Conservation (phyloP, 1,284 basidiomycete species). For the Meira miltonrushii region DNA sequence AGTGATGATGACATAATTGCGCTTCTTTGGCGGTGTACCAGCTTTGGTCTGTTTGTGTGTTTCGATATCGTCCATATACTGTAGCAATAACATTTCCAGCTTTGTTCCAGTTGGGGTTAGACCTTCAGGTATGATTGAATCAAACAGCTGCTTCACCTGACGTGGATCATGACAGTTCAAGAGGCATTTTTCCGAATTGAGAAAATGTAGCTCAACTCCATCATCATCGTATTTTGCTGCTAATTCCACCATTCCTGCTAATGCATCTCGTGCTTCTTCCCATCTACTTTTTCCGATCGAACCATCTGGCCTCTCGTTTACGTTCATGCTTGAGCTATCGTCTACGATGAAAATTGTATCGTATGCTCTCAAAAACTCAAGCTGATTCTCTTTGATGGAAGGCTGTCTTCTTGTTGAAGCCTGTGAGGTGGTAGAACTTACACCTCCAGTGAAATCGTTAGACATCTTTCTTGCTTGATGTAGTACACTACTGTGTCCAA, state of each 20-base stretch:
- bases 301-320: conserved; percentile 21
- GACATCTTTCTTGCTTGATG: conserved; percentile 12
- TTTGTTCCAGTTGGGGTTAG: conserved; percentile 30
- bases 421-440: too few relatives aligned
- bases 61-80: conserved; percentile 29
- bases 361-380: conserved; percentile 16
- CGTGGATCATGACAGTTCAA: conserved; percentile 17
- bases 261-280: conserved; percentile 29
- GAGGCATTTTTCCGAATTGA: conserved; percentile 21
- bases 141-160: conserved; percentile 20
- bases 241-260: conserved; percentile 29
- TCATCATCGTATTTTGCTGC: conserved; percentile 29
- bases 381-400: conserved; percentile 13
- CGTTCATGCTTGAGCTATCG: conserved; percentile 30
- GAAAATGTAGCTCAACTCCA: conserved; percentile 36
- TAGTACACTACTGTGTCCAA: conserved; percentile 11
- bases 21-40: conserved; percentile 15
- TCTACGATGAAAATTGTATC: conserved; percentile 37
- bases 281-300: conserved; percentile 19
- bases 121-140: conserved; percentile 25
- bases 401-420: background rate
- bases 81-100: conserved; percentile 28
- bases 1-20: conserved; percentile 21
- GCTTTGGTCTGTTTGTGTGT: conserved; percentile 13
- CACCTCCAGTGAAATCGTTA: background rate